Evolutionary conservation across 495 filamentous ascomycete genomes (phyloP), one percentile per base, ranked within the genome.

Genomic region (Parmelia sp.): DNA sequence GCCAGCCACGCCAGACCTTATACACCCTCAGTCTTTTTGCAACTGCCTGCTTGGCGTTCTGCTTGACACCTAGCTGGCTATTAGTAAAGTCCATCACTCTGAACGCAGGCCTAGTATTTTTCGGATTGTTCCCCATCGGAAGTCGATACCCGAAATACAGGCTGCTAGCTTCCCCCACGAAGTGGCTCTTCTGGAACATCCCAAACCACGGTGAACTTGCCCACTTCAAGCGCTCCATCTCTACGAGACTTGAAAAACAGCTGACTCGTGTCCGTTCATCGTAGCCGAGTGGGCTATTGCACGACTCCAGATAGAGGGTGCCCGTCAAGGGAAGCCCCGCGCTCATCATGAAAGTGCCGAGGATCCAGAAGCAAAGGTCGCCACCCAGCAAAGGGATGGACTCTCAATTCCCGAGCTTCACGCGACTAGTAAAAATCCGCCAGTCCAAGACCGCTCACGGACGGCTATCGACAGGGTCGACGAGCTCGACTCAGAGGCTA

Each of bases 121-220:
- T 79, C 51, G 55, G 62, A n/a, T 61, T 69, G 58, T 74, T 71
- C 51, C 74, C 75, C 6, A 69, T 78, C 31, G 63, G 71, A 10
- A 74, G 69, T 31, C 70, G 68, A 19, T 73, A 70, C 49, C 74
- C 74, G 14, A 60, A 71, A 29, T 79, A 77, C 47, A 69, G 75
- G 1, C 70, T 73, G 19, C 51, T 77, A 0, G 74, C 71, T 14
- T 74, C 72, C 4, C 74, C 71, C 1, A 44, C 71, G 23, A 73
- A 73, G 57, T 75, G 73, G 66, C 36, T 72, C 6, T 69, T 78
- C 63, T 78, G 77, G 72, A 65, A 73, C 40, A 69, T 74, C 31
- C 73, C 70, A 15, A 74, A 68, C 10, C 68, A 74, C 53, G 62
- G 68, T 62, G 60, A 71, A 57, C 29, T 29, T 25, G 29, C 40